These are phyloP conservation scores for Hyphopichia khmerensis DNA, from an alignment of 1,139 yeast species.

Conservation along the genomic window DNA sequence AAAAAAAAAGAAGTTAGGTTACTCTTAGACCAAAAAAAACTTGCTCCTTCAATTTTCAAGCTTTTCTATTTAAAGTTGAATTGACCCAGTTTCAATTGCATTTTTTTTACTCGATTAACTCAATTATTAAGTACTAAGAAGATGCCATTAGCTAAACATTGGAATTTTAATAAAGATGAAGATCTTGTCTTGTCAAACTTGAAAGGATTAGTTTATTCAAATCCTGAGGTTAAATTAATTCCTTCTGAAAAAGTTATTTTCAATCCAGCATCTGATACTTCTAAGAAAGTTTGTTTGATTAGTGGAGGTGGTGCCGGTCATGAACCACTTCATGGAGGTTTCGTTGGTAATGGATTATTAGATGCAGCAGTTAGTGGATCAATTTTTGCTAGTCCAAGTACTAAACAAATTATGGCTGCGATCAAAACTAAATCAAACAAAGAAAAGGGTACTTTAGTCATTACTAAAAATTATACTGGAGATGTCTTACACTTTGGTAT, in stretches of 20 bases:
- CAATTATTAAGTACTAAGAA: not conserved
- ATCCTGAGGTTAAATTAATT: constrained; percentile 63
- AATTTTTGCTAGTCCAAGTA: constrained; percentile 88
- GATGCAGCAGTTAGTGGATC: constrained; percentile 90
- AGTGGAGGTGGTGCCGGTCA: constrained; percentile 63
- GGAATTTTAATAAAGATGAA: constrained; percentile 44
- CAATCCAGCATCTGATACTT: constrained; percentile 33
- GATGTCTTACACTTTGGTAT: constrained; percentile 90
- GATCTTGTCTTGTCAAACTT: constrained; percentile 68
- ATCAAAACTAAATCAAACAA: constrained; percentile 58
- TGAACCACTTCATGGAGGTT: constrained; percentile 92
- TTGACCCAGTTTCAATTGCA: too few relatives aligned
- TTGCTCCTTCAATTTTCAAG: not conserved
- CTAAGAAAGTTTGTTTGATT: constrained; percentile 59
- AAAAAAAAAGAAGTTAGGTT: not conserved
- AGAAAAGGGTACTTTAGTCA: constrained; percentile 63
- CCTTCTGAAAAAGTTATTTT: constrained; percentile 70
- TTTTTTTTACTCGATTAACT: not conserved
- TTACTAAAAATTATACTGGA: constrained; percentile 92
- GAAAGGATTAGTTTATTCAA: constrained; percentile 65
- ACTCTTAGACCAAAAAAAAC: not conserved
- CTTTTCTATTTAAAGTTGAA: too few relatives aligned
- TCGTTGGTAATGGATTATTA: constrained; percentile 76
- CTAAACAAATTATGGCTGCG: constrained; percentile 80
- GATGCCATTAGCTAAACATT: constrained; percentile 38